A percentile compares a stretch with the other conserved stretches of the same genome.
phyloP scores from a whole-genome alignment of 495 filamentous ascomycete genomes.

The Daldinia concentrica region DNA sequence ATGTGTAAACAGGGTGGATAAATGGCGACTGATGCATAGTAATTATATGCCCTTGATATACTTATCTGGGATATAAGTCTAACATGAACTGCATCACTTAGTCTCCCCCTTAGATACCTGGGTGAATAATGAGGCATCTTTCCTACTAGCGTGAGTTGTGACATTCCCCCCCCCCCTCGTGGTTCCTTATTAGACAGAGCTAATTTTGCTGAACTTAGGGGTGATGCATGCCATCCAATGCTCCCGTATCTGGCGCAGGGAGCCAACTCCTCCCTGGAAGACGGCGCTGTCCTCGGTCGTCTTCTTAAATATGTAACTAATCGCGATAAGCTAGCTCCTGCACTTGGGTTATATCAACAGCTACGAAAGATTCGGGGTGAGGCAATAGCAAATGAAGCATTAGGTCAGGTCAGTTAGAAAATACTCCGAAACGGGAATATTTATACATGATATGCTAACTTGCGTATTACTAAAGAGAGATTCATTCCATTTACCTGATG shows the following conservation, averaged over 20 bases:
- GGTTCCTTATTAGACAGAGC: neutral
- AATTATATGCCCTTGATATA: neutral
- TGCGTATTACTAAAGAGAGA: conserved; percentile 60
- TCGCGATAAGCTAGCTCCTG: conserved; percentile 51
- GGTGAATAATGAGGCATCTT: conserved; percentile 52
- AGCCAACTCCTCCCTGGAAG: conserved; percentile 64
- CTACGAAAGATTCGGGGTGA: conserved; percentile 69
- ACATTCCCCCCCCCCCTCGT: neutral
- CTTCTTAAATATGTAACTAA: conserved; percentile 64
- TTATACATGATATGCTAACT: conserved; percentile 51
- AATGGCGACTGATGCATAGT: conserved; percentile 62
- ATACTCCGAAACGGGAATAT: neutral
- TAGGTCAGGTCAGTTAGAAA: conserved; percentile 25
- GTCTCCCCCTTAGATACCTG: conserved; percentile 48
- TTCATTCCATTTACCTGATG: conserved; percentile 68
- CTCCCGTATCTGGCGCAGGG: conserved; percentile 73
- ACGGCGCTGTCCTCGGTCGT: conserved; percentile 62
- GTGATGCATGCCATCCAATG: conserved; percentile 74
- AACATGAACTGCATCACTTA: conserved; percentile 6
- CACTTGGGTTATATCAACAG: conserved; percentile 66
- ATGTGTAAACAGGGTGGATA: conserved; percentile 57
- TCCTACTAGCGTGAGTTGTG: conserved; percentile 50
- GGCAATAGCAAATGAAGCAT: conserved; percentile 60
- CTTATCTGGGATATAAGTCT: neutral
- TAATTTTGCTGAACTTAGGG: conserved; percentile 38